Evolutionary conservation across 225 moss, liverwort and hornwort species (phyloP).

Genomic region (Marchantia polymorpha): DNA sequence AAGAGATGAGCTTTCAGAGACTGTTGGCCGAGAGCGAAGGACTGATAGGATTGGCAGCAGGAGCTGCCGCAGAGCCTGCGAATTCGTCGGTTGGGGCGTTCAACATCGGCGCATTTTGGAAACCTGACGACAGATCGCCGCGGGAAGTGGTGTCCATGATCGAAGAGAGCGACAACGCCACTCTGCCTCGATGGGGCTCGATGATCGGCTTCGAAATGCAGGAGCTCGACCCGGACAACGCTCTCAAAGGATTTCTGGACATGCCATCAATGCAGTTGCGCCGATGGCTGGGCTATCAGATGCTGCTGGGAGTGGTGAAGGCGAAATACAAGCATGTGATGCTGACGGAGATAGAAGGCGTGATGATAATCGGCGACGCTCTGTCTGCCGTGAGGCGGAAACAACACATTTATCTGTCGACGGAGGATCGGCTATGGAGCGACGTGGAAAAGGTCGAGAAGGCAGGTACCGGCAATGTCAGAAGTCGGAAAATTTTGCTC

Average conservation of each 20-base stretch:
- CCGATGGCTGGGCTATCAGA: conserved; percentile 30
- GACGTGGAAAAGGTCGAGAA: conserved; percentile 21
- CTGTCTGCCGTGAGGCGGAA: conserved; percentile 21
- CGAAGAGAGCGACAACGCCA: neutral
- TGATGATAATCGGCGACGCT: conserved; percentile 17
- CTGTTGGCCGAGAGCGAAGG: conserved; percentile 10
- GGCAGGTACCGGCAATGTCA: neutral
- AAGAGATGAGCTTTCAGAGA: conserved; percentile 26
- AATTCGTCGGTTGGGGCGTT: conserved; percentile 14
- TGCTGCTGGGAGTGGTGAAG: conserved; percentile 29
- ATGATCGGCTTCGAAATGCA: conserved; percentile 31
- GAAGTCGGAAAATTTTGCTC: conserved; percentile 17
- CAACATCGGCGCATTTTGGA: conserved; percentile 15
- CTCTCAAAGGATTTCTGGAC: conserved; percentile 21
- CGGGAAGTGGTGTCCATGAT: neutral
- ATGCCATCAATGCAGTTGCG: conserved; percentile 25
- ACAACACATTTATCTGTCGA: conserved; percentile 20
- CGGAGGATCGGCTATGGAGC: conserved; percentile 28
- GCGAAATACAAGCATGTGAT: conserved; percentile 28
- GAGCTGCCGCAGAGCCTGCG: neutral
- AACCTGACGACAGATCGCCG: neutral
- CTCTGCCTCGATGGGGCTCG: conserved; percentile 25
- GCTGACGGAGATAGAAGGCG: conserved; percentile 30
- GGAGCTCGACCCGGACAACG: conserved; percentile 34
- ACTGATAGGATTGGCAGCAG: neutral